A percentile compares a stretch with the other conserved stretches of the same genome.
Conservation (phyloP, 2,329 filamentous ascomycete species). For the Trichoderma arundinaceum region DNA sequence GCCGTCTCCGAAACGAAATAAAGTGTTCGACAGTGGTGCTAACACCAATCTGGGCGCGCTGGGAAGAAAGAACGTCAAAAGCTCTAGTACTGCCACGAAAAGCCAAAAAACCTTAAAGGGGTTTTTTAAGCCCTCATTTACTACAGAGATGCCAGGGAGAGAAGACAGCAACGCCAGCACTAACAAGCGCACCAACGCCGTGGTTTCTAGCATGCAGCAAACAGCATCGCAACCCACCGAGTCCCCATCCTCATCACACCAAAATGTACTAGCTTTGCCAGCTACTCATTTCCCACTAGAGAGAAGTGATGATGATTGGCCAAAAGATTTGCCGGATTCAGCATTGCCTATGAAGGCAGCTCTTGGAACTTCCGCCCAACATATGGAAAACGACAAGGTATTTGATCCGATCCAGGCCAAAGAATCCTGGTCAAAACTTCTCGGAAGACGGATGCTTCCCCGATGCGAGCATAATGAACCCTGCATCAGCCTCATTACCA, state of each 20-base stretch:
- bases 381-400: conserved; percentile 46
- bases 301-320: conserved; percentile 3
- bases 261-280: conserved; percentile 1
- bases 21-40: neutral
- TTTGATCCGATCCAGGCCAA: conserved; percentile 75
- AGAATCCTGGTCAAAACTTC: conserved; percentile 84
- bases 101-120: conserved; percentile 69
- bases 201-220: conserved; percentile 4
- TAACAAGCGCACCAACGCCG: conserved; percentile 28
- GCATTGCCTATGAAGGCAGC: neutral
- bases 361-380: neutral
- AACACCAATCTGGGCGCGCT: neutral
- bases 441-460: conserved; percentile 75
- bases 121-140: conserved; percentile 71
- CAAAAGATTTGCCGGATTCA: neutral
- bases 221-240: conserved; percentile 5
- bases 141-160: conserved; percentile 17
- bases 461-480: conserved; percentile 88
- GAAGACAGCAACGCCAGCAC: conserved; percentile 28
- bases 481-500: conserved; percentile 82
- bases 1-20: conserved; percentile 25
- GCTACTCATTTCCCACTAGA: neutral
- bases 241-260: conserved; percentile 8
- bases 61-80: conserved; percentile 19
- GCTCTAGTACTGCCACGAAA: neutral